A percentile compares a stretch with the other conserved stretches of the same genome.
Evolutionary conservation across 2,329 filamentous ascomycete genomes (phyloP).

Genomic region (Hortaea werneckii): DNA sequence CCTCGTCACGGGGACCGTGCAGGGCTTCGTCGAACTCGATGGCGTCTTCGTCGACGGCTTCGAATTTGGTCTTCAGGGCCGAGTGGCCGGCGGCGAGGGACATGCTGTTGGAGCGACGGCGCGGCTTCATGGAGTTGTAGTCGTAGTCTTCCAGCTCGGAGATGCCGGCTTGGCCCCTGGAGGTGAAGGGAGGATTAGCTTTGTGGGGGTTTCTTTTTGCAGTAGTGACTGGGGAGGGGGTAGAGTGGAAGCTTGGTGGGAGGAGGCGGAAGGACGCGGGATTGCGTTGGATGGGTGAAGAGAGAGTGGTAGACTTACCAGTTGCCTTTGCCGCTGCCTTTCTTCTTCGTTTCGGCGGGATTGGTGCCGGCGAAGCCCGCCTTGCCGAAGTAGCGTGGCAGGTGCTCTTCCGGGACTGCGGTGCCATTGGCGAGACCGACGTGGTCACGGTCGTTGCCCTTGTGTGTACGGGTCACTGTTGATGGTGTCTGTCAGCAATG

Average conservation of each 20-base stretch:
- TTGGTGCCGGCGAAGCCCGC: conserved; percentile 68
- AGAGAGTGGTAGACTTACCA: conserved; percentile 53
- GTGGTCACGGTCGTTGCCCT: conserved; percentile 89
- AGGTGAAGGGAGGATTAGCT: background rate
- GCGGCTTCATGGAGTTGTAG: conserved; percentile 75
- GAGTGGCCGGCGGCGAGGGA: conserved; percentile 57
- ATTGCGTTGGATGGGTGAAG: background rate
- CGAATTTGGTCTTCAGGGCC: conserved; percentile 95
- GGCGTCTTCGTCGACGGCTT: conserved; percentile 77
- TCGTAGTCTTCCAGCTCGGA: conserved; percentile 68
- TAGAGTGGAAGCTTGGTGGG: conserved; percentile 4
- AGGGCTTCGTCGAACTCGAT: conserved; percentile 65
- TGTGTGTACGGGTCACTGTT: conserved; percentile 94
- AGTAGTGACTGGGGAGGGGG: background rate
- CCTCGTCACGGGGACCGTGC: conserved; percentile 55
- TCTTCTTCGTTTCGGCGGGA: conserved; percentile 94
- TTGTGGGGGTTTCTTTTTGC: background rate
- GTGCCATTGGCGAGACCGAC: conserved; percentile 66
- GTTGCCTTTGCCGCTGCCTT: conserved; percentile 83
- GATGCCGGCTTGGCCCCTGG: conserved; percentile 72
- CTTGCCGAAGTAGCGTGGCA: conserved; percentile 92
- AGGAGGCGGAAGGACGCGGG: background rate
- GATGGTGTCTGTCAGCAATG: no score
- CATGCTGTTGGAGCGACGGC: conserved; percentile 88
- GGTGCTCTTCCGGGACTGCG: conserved; percentile 56